These are phyloP conservation scores for Epichloe coenophiala DNA, from an alignment of 2,329 filamentous ascomycete species.

Conservation along the genomic window DNA sequence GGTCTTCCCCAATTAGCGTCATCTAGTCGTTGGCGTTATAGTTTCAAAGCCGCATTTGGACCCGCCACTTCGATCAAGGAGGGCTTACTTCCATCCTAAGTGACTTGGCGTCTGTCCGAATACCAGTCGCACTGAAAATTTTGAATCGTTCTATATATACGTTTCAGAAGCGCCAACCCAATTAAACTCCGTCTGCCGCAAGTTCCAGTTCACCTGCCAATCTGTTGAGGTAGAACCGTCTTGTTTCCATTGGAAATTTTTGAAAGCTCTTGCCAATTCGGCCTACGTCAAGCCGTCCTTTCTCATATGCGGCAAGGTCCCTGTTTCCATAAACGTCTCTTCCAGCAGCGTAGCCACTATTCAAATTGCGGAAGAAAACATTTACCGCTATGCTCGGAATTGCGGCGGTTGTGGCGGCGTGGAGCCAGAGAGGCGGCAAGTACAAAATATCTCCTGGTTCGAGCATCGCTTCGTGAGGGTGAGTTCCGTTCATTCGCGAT, in stretches of 20 bases:
- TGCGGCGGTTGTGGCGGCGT: conserved; percentile 51
- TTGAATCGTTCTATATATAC: background rate
- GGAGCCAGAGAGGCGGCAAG: conserved; percentile 73
- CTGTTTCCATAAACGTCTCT: conserved; percentile 81
- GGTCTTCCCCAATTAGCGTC: no score
- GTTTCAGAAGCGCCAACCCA: conserved; percentile 10
- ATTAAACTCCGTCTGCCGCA: conserved; percentile 8
- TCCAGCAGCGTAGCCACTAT: conserved; percentile 55
- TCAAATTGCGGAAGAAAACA: conserved; percentile 68
- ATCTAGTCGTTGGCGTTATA: no score
- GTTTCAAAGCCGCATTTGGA: no score
- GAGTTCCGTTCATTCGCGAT: conserved; percentile 30
- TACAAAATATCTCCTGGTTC: conserved; percentile 64
- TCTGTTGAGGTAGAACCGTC: conserved; percentile 62
- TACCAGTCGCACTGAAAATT: no score
- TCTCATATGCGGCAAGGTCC: conserved; percentile 74
- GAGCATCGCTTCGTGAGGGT: conserved; percentile 54
- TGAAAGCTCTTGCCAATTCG: conserved; percentile 53
- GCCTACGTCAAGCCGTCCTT: conserved; percentile 57
- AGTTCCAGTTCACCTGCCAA: conserved; percentile 51
- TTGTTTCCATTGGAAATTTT: conserved; percentile 49
- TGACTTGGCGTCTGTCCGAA: no score
- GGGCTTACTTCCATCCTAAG: no score
- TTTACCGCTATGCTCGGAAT: conserved; percentile 68
- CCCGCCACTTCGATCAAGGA: no score